A percentile compares a stretch with the other conserved stretches of the same genome.
phyloP scores from a whole-genome alignment of 2,329 filamentous ascomycete species.

The Plenodomus tracheiphilus region DNA sequence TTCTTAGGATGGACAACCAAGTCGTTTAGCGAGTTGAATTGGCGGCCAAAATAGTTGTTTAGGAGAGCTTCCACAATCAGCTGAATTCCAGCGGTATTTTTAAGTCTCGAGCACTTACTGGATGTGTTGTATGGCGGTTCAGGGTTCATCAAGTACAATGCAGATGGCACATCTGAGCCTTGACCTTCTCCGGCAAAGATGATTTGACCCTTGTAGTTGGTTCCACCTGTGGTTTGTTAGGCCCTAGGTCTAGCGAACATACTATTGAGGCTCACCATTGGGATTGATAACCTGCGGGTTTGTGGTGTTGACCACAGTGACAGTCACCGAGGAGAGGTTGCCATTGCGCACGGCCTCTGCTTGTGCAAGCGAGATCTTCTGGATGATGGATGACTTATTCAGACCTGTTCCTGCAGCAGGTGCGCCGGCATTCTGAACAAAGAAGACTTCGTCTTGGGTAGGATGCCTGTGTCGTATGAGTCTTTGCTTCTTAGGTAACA shows the following conservation, averaged over 20 bases:
- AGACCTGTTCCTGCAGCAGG: conserved; percentile 27
- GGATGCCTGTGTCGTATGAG: conserved; percentile 9
- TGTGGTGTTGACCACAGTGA: conserved; percentile 26
- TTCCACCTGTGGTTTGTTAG: conserved; percentile 4
- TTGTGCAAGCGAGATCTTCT: conserved; percentile 29
- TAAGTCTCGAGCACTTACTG: conserved; percentile 12
- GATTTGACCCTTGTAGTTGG: conserved; percentile 26
- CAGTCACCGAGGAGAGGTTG: conserved; percentile 19
- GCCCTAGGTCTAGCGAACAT: not conserved
- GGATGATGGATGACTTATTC: conserved; percentile 31
- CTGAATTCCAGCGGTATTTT: too few species aligned
- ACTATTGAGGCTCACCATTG: conserved; percentile 13
- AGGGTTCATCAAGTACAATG: conserved; percentile 29
- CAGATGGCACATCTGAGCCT: conserved; percentile 22
- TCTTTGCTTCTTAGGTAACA: not conserved
- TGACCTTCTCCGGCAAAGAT: conserved; percentile 31
- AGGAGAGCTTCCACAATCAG: conserved; percentile 26
- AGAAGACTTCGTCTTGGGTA: conserved; percentile 27
- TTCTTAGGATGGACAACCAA: conserved; percentile 41
- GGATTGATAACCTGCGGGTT: conserved; percentile 32
- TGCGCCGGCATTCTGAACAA: conserved; percentile 29
- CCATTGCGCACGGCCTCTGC: conserved; percentile 28
- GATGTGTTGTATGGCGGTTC: conserved; percentile 26
- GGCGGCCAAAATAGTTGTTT: conserved; percentile 53
- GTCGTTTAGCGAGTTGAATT: conserved; percentile 49